These are phyloP conservation scores for Logfia minima DNA, from an alignment of 129 eudicot species.

Conservation along the genomic window DNA sequence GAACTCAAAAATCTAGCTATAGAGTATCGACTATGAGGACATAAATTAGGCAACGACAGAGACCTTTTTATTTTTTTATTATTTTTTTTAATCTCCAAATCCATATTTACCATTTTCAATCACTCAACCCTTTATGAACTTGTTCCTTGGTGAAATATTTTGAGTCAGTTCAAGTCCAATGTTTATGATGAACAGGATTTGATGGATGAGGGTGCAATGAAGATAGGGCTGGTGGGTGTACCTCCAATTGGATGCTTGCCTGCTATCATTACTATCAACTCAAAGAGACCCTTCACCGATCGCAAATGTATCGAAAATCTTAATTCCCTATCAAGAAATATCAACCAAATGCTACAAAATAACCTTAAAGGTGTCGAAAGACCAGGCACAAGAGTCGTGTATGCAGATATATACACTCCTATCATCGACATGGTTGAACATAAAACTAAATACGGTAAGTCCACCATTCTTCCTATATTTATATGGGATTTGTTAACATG, in stretches of 20 bases:
- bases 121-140: too few relatives aligned
- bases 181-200: slow-evolving; percentile 31
- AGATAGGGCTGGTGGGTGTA: slow-evolving; percentile 48
- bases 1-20: too few relatives aligned
- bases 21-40: too few relatives aligned
- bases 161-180: background rate
- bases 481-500: too few relatives aligned
- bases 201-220: slow-evolving; percentile 49
- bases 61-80: too few relatives aligned
- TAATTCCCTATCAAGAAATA: slow-evolving; percentile 30
- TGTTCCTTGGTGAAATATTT: too few relatives aligned
- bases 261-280: slow-evolving; percentile 42
- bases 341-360: slow-evolving; percentile 30
- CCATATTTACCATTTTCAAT: too few relatives aligned
- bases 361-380: slow-evolving; percentile 32
- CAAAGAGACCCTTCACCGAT: slow-evolving; percentile 28
- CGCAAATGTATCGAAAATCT: slow-evolving; percentile 26
- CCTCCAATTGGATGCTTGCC: slow-evolving; percentile 85
- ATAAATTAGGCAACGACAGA: too few relatives aligned
- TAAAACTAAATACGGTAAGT: slow-evolving; percentile 26
- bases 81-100: too few relatives aligned
- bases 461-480: too few relatives aligned
- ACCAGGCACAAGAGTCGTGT: slow-evolving; percentile 31
- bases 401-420: slow-evolving; percentile 45
- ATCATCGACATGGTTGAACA: slow-evolving; percentile 38